Percentiles rank a stretch among this genome's conserved stretches.
These are phyloP conservation scores for Rhizopogon hawkerae DNA, from an alignment of 1,284 basidiomycete species.

Conservation along the genomic window DNA sequence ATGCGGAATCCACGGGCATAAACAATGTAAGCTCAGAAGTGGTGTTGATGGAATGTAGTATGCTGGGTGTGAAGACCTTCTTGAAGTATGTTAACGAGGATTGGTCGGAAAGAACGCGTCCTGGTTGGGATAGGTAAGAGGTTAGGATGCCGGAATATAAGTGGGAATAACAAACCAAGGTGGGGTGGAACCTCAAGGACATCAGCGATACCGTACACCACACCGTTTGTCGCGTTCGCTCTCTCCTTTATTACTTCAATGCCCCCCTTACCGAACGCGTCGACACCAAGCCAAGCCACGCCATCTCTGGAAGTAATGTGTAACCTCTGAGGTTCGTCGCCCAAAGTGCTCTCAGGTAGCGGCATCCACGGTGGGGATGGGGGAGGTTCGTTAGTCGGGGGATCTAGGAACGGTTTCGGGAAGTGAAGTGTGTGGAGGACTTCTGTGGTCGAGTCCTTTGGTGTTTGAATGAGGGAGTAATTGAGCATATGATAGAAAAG, in stretches of 20 bases:
- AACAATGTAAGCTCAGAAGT: conserved; percentile 82
- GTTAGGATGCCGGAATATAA: conserved; percentile 1
- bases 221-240: conserved; percentile 64
- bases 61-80: conserved; percentile 53
- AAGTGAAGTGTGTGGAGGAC: conserved; percentile 63
- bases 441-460: conserved; percentile 32
- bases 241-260: conserved; percentile 47
- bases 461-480: conserved; percentile 54
- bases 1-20: conserved; percentile 80
- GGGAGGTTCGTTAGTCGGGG: conserved; percentile 57
- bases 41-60: conserved; percentile 46
- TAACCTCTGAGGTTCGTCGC: conserved; percentile 75
- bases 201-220: conserved; percentile 67
- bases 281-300: conserved; percentile 56
- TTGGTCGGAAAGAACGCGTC: conserved; percentile 43
- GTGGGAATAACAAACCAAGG: conserved; percentile 46
- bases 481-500: conserved; percentile 95
- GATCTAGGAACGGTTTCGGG: conserved; percentile 47
- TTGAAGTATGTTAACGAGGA: conserved; percentile 63
- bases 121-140: conserved; percentile 6
- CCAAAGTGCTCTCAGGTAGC: conserved; percentile 72
- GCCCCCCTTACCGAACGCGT: conserved; percentile 67
- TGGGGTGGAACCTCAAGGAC: conserved; percentile 74
- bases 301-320: conserved; percentile 49
- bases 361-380: conserved; percentile 81